A percentile compares a stretch with the other conserved stretches of the same genome.
phyloP scores from a whole-genome alignment of 352 stramenopile species.

The Pythium sp. region DNA sequence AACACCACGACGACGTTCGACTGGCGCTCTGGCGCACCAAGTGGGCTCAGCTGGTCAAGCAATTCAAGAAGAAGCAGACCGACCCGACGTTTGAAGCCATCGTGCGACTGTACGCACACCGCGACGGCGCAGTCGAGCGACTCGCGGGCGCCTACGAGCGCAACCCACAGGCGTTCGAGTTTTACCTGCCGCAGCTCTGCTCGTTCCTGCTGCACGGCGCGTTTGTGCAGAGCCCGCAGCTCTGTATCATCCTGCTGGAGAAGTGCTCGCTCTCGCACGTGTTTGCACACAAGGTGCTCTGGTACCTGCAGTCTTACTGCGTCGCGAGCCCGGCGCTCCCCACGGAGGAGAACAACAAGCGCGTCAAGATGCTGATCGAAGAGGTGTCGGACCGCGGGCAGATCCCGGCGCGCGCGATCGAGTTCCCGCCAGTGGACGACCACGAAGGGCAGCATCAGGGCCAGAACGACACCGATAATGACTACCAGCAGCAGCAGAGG shows the following conservation, averaged over 20 bases:
- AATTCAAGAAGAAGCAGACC: conserved; percentile 56
- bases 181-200: conserved; percentile 83
- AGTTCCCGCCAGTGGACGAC: conserved; percentile 21
- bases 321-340: conserved; percentile 54
- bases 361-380: conserved; percentile 78
- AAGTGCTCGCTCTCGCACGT: conserved; percentile 84
- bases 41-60: conserved; percentile 71
- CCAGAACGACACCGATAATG: conserved; percentile 18
- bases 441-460: not conserved
- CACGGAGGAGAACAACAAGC: conserved; percentile 49
- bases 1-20: conserved; percentile 39
- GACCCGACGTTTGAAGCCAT: conserved; percentile 82
- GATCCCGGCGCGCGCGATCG: conserved; percentile 41
- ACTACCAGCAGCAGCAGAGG: conserved; percentile 21
- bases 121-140: conserved; percentile 57
- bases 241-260: conserved; percentile 64
- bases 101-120: conserved; percentile 80
- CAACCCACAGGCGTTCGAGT: conserved; percentile 71
- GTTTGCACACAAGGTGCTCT: conserved; percentile 84
- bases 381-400: conserved; percentile 63
- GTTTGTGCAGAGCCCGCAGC: conserved; percentile 60
- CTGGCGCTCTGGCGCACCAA: conserved; percentile 64
- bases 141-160: conserved; percentile 50
- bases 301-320: conserved; percentile 83
- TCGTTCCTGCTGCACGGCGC: conserved; percentile 76